Evolutionary conservation across 257 asterid genomes (phyloP), one percentile per base, ranked within the genome.

Genomic region (Solanum pinnatisectum): DNA sequence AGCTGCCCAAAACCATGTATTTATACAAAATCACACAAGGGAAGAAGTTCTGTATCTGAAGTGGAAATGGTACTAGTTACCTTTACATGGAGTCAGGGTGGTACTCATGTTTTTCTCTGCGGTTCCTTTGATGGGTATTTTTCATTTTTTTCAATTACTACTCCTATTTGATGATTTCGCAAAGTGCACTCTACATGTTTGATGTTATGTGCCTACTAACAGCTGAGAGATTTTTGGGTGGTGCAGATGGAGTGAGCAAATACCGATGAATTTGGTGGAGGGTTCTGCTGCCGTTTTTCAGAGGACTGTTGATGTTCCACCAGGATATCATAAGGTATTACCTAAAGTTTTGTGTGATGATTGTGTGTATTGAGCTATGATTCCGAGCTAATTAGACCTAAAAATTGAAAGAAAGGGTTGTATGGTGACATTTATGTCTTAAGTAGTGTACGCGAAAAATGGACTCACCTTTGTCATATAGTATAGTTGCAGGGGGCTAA

Each of bases 21-120:
- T 63, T 65, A 83, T 39, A 79, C 79, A 25, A 44, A 46, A 18
- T 23, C 15, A 63, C 49, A 23, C 71, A 85, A 82, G 35, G 15
- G 73, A 60, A 63, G 14, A 23, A 63, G 20, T 83, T 46, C 25
- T 65, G 87, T 67, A 71, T 89, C 86, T 87, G 74, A 89, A 88
- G 59, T 76, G 20, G 82, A 76, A 90, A 94, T 95, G 98, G 96
- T 95, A 87, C 94, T 72, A 40, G 89, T 92, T 42, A 91, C 91
- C 42, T 94, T 95, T 87, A 92, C 94, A 83, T 95, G 98, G 98
- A 93, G 94, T 3, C 92, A 92, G 86, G 98, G 98, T 14, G 98
- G 98, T 65, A 89, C 12, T 79, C 90, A 91, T 77, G 96, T 94
- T 78, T 91, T 49, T 87, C 92, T 95, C 23, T 92, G 88, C 36